These are phyloP conservation scores for Trichoderma sp. DNA, from an alignment of 2,329 filamentous ascomycete genomes.

Conservation along the genomic window DNA sequence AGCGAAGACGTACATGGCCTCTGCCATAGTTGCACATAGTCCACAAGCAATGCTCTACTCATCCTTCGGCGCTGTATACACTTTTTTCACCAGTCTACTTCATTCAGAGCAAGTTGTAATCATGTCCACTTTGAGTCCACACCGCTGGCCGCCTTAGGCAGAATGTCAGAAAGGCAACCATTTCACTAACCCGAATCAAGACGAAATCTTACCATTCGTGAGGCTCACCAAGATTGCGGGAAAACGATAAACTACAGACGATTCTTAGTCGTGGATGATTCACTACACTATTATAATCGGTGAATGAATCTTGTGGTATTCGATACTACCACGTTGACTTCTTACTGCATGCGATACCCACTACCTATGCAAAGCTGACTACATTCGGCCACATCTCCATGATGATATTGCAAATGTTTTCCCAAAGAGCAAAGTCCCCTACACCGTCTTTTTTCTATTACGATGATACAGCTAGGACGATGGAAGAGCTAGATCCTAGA, in stretches of 20 bases:
- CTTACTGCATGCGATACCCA: neutral
- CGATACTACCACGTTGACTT: neutral
- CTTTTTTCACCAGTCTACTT: neutral
- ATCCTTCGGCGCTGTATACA: neutral
- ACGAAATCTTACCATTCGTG: neutral
- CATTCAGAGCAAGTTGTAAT: neutral
- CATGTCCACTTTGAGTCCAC: neutral
- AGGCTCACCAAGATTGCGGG: neutral
- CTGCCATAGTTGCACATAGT: neutral
- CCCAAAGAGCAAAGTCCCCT: neutral
- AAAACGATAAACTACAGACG: neutral
- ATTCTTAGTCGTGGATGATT: neutral
- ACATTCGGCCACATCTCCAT: neutral
- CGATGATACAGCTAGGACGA: too few relatives aligned
- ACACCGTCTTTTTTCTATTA: neutral
- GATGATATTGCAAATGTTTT: neutral
- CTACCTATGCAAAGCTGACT: neutral
- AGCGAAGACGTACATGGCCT: neutral
- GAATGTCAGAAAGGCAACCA: neutral
- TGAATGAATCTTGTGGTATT: neutral
- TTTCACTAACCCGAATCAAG: neutral
- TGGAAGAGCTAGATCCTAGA: neutral
- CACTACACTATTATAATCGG: neutral
- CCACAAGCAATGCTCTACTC: neutral
- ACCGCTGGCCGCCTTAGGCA: neutral